These are phyloP conservation scores for Candida parachauliodes DNA, from an alignment of 805 yeast species.

Conservation along the genomic window DNA sequence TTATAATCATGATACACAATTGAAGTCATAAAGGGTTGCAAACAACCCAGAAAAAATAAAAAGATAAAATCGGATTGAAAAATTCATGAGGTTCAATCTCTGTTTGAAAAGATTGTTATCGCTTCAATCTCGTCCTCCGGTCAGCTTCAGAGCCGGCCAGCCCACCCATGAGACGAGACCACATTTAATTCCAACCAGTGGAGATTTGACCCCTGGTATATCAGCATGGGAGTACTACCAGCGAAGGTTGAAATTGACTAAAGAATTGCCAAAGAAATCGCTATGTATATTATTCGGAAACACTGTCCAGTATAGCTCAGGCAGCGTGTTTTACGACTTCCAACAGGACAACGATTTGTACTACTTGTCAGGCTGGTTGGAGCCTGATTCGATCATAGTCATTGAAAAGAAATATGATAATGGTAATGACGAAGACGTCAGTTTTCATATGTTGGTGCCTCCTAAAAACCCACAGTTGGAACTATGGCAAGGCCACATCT, in stretches of 20 bases:
- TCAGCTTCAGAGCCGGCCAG: slow-evolving; percentile 64
- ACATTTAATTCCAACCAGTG: slow-evolving; percentile 59
- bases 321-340: slow-evolving; percentile 86
- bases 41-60: background rate
- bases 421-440: slow-evolving; percentile 45
- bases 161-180: slow-evolving; percentile 86
- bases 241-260: slow-evolving; percentile 61
- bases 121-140: slow-evolving; percentile 20
- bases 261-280: slow-evolving; percentile 56
- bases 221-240: slow-evolving; percentile 76
- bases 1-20: slow-evolving; percentile 13
- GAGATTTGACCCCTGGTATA: slow-evolving; percentile 87
- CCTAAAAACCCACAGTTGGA: slow-evolving; percentile 75
- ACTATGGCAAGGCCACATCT: slow-evolving; percentile 92
- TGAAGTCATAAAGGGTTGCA: slow-evolving; percentile 6
- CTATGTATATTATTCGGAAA: slow-evolving; percentile 74
- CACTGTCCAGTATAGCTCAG: slow-evolving; percentile 74
- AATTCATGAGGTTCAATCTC: background rate
- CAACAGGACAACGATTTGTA: slow-evolving; percentile 88
- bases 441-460: slow-evolving; percentile 80
- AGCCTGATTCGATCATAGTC: slow-evolving; percentile 72
- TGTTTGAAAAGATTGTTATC: slow-evolving; percentile 2
- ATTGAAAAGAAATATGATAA: slow-evolving; percentile 58
- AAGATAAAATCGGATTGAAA: background rate
- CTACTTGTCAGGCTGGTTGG: slow-evolving; percentile 90